Conservation (phyloP, 2,329 filamentous ascomycete species). For the Rasamsonia emersonii region DNA sequence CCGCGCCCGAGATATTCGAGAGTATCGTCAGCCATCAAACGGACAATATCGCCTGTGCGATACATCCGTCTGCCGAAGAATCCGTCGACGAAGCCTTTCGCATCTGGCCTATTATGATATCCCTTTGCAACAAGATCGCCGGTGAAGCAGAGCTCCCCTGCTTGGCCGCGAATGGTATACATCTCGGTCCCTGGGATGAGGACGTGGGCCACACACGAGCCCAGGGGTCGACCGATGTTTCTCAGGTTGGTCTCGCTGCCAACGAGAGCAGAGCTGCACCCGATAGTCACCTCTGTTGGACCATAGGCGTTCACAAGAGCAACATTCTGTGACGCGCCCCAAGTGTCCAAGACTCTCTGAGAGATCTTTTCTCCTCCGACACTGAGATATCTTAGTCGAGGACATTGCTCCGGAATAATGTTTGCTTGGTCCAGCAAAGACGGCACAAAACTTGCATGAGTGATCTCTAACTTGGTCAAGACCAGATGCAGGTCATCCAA, state of each 20-base stretch:
- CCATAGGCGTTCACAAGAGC: slow-evolving; percentile 25
- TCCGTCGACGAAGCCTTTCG: slow-evolving; percentile 13
- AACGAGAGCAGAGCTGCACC: slow-evolving; percentile 21
- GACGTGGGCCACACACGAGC: slow-evolving; percentile 18
- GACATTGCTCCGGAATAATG: slow-evolving; percentile 15
- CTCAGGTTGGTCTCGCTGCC: slow-evolving; percentile 15
- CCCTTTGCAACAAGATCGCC: slow-evolving; percentile 21
- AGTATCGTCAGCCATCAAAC: slow-evolving; percentile 29
- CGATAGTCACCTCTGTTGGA: slow-evolving; percentile 28
- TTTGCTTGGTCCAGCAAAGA: slow-evolving; percentile 18
- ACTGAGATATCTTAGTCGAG: slow-evolving; percentile 19
- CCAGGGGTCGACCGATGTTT: slow-evolving; percentile 23
- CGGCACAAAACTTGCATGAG: slow-evolving; percentile 24
- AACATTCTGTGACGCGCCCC: slow-evolving; percentile 16
- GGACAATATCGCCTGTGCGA: slow-evolving; percentile 23
- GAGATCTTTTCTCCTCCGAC: slow-evolving; percentile 30
- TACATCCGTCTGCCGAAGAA: slow-evolving; percentile 28
- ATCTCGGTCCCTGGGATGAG: slow-evolving; percentile 17
- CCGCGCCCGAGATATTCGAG: slow-evolving; percentile 22
- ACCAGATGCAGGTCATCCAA: slow-evolving; percentile 18
- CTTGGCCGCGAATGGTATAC: slow-evolving; percentile 18
- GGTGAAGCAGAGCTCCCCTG: slow-evolving; percentile 22
- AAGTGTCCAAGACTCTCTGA: slow-evolving; percentile 23
- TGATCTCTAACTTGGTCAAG: slow-evolving; percentile 19
- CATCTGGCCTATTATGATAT: slow-evolving; percentile 22